phyloP scores from a whole-genome alignment of 768 basidiomycete genomes.

The Lactarius akahatsu region DNA sequence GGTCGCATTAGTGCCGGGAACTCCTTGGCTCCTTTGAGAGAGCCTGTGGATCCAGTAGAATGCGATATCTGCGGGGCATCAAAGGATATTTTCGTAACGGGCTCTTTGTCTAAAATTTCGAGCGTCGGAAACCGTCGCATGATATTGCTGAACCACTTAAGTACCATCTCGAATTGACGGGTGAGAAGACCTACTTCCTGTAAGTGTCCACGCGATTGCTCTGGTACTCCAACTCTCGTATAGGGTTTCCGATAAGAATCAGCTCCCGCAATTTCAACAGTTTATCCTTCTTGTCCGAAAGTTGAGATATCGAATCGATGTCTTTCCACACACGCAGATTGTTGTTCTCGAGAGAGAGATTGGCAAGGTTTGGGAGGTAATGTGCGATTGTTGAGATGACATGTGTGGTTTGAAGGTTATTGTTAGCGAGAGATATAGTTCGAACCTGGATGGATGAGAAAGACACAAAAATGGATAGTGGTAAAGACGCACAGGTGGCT shows the following conservation, averaged over 20 bases:
- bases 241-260: conserved; percentile 72
- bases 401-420: conserved; percentile 60
- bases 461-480: neutral
- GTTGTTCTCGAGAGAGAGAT: conserved; percentile 81
- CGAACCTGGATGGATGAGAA: conserved; percentile 48
- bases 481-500: conserved; percentile 57
- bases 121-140: conserved; percentile 77
- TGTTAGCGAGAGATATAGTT: conserved; percentile 84
- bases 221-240: conserved; percentile 60
- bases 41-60: conserved; percentile 39
- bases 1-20: conserved; percentile 78
- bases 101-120: conserved; percentile 79
- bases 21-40: conserved; percentile 56
- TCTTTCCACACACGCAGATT: conserved; percentile 68
- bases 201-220: conserved; percentile 61
- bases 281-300: conserved; percentile 59
- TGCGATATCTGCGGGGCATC: conserved; percentile 62
- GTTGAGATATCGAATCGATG: conserved; percentile 60
- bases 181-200: conserved; percentile 51
- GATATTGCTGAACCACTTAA: conserved; percentile 58
- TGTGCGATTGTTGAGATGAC: conserved; percentile 61
- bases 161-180: conserved; percentile 5
- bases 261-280: conserved; percentile 67
- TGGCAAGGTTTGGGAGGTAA: conserved; percentile 77
- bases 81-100: conserved; percentile 77